These are phyloP conservation scores for Arabidopsis suecica DNA, from an alignment of 345 rosid genomes.

Conservation along the genomic window DNA sequence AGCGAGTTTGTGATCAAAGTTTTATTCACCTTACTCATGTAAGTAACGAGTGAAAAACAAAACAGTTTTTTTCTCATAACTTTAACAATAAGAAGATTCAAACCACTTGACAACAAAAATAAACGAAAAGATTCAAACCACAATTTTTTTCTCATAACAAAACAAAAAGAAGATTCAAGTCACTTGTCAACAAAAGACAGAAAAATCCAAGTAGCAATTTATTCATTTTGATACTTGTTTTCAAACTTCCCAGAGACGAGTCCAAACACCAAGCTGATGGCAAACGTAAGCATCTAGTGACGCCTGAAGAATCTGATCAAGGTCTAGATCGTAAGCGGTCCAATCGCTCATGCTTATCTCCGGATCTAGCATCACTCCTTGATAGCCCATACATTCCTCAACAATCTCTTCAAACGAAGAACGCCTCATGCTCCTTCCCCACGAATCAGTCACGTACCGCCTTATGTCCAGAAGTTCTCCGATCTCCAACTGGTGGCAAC, in stretches of 20 bases:
- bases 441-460: conserved; percentile 13
- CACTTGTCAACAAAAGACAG: no score
- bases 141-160: no score
- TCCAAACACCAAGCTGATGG: conserved; percentile 35
- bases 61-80: no score
- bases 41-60: not conserved
- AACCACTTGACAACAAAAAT: not conserved
- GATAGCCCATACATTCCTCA: conserved; percentile 41
- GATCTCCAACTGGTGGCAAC: conserved; percentile 24
- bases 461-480: conserved; percentile 43
- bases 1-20: no score
- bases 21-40: not conserved
- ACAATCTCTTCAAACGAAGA: conserved; percentile 44
- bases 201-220: no score
- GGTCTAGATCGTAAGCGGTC: conserved; percentile 21
- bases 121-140: not conserved
- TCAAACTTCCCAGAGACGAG: conserved; percentile 22
- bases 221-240: not conserved
- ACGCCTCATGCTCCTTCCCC: conserved; percentile 15
- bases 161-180: no score
- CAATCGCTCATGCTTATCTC: conserved; percentile 47
- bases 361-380: conserved; percentile 39
- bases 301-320: conserved; percentile 44
- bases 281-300: conserved; percentile 38
- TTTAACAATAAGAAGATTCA: no score